Percentiles rank a stretch among this genome's conserved stretches.
Evolutionary conservation across 2,329 filamentous ascomycete species (phyloP).

Genomic region (Diaporthe helianthi): DNA sequence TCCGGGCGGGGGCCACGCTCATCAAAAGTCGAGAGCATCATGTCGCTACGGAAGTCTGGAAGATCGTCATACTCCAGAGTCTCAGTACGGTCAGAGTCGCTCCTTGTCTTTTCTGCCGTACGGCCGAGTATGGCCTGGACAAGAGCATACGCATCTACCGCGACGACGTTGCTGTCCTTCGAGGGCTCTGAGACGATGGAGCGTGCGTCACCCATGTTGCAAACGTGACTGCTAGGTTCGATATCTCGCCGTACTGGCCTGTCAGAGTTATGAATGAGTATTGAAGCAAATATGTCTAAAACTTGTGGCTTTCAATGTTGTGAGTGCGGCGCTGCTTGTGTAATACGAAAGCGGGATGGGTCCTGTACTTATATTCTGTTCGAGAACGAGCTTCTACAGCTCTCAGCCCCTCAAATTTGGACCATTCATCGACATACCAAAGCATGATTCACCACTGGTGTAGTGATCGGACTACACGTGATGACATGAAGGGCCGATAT

Average conservation of each 20-base stretch:
- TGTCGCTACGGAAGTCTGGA: slow-evolving; percentile 36
- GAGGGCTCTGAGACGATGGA: slow-evolving; percentile 25
- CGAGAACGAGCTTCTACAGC: background rate
- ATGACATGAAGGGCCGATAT: background rate
- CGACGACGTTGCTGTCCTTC: slow-evolving; percentile 35
- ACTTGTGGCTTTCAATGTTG: background rate
- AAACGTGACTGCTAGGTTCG: background rate
- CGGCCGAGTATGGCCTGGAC: slow-evolving; percentile 49
- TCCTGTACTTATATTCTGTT: slow-evolving; percentile 3
- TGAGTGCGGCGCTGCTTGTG: no score
- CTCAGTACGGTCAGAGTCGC: slow-evolving; percentile 39
- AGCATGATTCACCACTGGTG: background rate
- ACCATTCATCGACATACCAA: background rate
- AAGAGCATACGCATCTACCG: slow-evolving; percentile 47
- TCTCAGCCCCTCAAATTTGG: background rate
- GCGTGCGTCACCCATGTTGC: slow-evolving; percentile 35
- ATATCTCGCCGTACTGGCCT: background rate
- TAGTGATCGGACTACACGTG: background rate
- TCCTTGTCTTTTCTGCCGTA: slow-evolving; percentile 40
- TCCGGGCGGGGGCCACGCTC: slow-evolving; percentile 42
- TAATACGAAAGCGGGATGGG: background rate
- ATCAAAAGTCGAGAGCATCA: slow-evolving; percentile 38
- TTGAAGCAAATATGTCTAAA: background rate
- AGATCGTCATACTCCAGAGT: slow-evolving; percentile 46
- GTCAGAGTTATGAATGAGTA: background rate